A percentile compares a stretch with the other conserved stretches of the same genome.
Conservation (phyloP, 306 rosid species). For the Gleditsia sinensis region DNA sequence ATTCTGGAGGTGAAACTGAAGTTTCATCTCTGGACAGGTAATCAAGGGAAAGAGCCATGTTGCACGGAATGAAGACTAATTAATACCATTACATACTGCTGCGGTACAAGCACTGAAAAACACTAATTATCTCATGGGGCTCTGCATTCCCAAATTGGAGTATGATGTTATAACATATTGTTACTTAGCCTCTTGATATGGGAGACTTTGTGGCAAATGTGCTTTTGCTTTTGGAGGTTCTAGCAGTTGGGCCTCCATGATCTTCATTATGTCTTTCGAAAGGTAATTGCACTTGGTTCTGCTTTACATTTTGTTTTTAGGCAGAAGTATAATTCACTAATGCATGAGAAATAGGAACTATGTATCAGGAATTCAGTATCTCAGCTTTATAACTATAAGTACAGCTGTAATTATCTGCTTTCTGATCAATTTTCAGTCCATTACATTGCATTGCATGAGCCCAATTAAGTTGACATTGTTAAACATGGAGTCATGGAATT, state of each 20-base stretch:
- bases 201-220: slow-evolving; percentile 44
- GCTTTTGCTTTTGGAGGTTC: slow-evolving; percentile 49
- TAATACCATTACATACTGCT: slow-evolving; percentile 30
- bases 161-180: slow-evolving; percentile 29
- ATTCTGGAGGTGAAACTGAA: slow-evolving; percentile 36
- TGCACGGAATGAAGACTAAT: slow-evolving; percentile 44
- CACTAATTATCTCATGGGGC: slow-evolving; percentile 32
- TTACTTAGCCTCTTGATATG: slow-evolving; percentile 44
- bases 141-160: slow-evolving; percentile 43
- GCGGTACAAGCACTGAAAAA: slow-evolving; percentile 27
- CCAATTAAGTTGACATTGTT: not conserved
- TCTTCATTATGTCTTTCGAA: slow-evolving; percentile 42
- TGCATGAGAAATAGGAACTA: slow-evolving; percentile 20
- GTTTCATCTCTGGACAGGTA: slow-evolving; percentile 48
- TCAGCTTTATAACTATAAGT: not conserved
- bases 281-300: slow-evolving; percentile 53
- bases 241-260: slow-evolving; percentile 43
- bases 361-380: not conserved
- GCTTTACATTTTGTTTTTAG: slow-evolving; percentile 23
- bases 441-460: not conserved
- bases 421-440: not conserved
- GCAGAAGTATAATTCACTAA: not conserved
- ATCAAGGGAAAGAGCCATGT: slow-evolving; percentile 59
- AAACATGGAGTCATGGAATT: not conserved
- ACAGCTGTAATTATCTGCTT: not conserved